These are phyloP conservation scores for Pseudocercospora ulei DNA, from an alignment of 2,329 filamentous ascomycete species.

Conservation along the genomic window DNA sequence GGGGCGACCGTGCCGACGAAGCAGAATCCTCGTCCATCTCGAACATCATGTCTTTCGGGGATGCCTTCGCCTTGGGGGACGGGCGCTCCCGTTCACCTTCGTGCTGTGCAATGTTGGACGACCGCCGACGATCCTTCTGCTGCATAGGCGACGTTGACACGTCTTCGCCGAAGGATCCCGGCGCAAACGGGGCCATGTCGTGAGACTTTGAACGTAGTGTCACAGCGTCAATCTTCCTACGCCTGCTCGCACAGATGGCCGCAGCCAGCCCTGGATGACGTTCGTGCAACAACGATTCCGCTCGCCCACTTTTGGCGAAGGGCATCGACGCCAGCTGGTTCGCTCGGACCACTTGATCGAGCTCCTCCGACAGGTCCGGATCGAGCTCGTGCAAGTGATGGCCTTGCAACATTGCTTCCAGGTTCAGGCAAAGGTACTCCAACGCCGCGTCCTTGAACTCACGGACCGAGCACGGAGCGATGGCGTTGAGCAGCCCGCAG, in stretches of 20 bases:
- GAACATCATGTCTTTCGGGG: slow-evolving; percentile 72
- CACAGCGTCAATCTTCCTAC: slow-evolving; percentile 65
- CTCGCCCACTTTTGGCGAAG: slow-evolving; percentile 64
- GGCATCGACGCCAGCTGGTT: slow-evolving; percentile 74
- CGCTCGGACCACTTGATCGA: slow-evolving; percentile 68
- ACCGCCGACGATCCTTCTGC: slow-evolving; percentile 37
- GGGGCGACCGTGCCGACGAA: slow-evolving; percentile 14
- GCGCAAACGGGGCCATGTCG: slow-evolving; percentile 56
- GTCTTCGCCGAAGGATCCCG: slow-evolving; percentile 56
- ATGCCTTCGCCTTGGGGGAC: slow-evolving; percentile 57
- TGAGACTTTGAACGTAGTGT: slow-evolving; percentile 54
- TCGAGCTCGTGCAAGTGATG: slow-evolving; percentile 75
- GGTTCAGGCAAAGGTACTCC: slow-evolving; percentile 82
- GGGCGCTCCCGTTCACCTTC: slow-evolving; percentile 48
- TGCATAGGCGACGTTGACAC: slow-evolving; percentile 41
- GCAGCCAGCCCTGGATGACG: slow-evolving; percentile 53
- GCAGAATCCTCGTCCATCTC: slow-evolving; percentile 73
- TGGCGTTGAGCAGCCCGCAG: slow-evolving; percentile 71
- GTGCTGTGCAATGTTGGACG: slow-evolving; percentile 36
- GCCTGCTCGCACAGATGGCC: slow-evolving; percentile 59
- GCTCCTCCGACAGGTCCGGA: slow-evolving; percentile 65
- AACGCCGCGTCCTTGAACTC: slow-evolving; percentile 81
- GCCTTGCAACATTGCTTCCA: slow-evolving; percentile 88
- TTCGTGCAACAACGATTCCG: slow-evolving; percentile 57
- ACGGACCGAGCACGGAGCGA: slow-evolving; percentile 70